These are phyloP conservation scores for Escovopsis sp. DNA, from an alignment of 2,329 filamentous ascomycete species.

Conservation along the genomic window DNA sequence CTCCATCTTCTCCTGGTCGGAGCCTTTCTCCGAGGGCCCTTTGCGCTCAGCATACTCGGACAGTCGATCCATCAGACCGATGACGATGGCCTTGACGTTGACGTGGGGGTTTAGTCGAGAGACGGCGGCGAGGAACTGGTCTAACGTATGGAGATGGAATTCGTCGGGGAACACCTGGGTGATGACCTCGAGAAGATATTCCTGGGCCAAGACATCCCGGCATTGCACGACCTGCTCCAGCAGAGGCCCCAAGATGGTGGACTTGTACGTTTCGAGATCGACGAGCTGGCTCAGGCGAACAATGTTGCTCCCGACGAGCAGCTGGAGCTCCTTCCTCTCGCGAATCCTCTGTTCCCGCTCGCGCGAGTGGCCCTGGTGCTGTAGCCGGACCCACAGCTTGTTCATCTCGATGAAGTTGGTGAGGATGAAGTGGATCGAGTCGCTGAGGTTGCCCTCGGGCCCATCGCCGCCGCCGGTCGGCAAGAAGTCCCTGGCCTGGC, in stretches of 20 bases:
- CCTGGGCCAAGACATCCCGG: constrained; percentile 88
- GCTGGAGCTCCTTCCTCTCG: constrained; percentile 86
- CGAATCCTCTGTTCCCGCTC: constrained; percentile 88
- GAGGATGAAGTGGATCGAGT: constrained; percentile 94
- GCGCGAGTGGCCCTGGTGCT: constrained; percentile 92
- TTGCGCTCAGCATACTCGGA: constrained; percentile 92
- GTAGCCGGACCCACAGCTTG: constrained; percentile 94
- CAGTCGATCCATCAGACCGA: constrained; percentile 90
- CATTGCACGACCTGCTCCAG: constrained; percentile 97
- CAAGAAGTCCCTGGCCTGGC: constrained; percentile 81
- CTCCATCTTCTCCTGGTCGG: constrained; percentile 64
- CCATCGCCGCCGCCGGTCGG: constrained; percentile 74
- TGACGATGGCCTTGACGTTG: constrained; percentile 95
- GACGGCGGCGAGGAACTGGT: constrained; percentile 87
- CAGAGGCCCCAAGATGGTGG: constrained; percentile 72
- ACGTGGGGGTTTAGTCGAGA: constrained; percentile 89
- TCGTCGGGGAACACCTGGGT: constrained; percentile 98
- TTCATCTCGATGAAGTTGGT: constrained; percentile 99
- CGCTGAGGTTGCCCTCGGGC: constrained; percentile 86
- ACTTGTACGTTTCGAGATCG: constrained; percentile 87
- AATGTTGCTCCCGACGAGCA: constrained; percentile 91
- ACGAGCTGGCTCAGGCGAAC: constrained; percentile 91
- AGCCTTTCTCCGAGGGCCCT: constrained; percentile 52
- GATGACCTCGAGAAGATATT: constrained; percentile 95
- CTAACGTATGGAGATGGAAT: constrained; percentile 91